Base-by-base conservation (phyloP, 2,329 filamentous ascomycete genomes). In the Thelonectria olida region DNA sequence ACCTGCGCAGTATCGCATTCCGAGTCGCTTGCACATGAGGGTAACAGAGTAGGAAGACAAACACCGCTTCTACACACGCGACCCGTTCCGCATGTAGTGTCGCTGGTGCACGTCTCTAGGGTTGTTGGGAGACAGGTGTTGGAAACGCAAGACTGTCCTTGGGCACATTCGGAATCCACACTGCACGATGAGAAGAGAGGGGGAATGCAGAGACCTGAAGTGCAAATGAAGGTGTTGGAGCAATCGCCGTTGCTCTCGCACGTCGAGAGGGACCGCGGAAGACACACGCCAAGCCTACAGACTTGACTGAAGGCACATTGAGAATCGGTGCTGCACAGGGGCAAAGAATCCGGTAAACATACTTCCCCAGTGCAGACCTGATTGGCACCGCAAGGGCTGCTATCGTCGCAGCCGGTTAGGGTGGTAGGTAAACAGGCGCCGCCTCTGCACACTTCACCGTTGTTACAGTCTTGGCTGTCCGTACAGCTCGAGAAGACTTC, bases 301-400 rank as follows among this genome's bases (percentile, higher is more conserved):
- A 50, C 25, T 4, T 57, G 41, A 19, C 53, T 41, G 9, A 19
- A 47, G n/a, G 27, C 34, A 42, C 58, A 61, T 15, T 61, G 28
- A 13, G n/a, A 23, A 41, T 52, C 36, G 15, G 28, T 10, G 6
- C 17, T 2, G 13, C 58, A 61, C n/a, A 23, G 15, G 2, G 58
- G 44, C 20, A 47, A 39, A 5, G 47, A n/a, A 5, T 25, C 52
- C 0, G 53, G 58, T 1, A 61, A 22, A 7, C 58, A 61, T 1
- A 61, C 52, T 2, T 54, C 59, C 7, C 25, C 44, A 5, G 36
- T 48, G 19, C 59, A 62, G 7, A 15, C 44, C 28, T 62, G 48
- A 7, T 48, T 47, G 20, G 39, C 10, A 9, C 19, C 42, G 4
- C 57, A 60, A 27, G 57, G 22, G 23, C 13, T 25, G 7, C 6